Base-by-base conservation (phyloP, 192 early-diverging fungal genomes). In the Umbelopsis ramanniana region DNA sequence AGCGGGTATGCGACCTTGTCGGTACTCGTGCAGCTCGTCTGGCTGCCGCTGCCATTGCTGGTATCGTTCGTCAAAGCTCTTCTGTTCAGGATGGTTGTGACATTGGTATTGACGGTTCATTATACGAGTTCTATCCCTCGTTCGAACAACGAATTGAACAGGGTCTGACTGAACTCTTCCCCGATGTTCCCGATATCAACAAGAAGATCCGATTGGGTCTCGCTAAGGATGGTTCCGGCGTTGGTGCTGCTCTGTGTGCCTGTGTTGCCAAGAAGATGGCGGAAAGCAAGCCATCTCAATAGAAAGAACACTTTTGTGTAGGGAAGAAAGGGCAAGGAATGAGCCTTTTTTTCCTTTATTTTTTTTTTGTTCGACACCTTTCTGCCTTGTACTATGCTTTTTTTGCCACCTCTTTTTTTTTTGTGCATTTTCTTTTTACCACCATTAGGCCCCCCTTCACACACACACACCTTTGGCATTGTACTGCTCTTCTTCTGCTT, bases 11-110 rank as follows among this genome's bases (percentile, higher is more conserved):
- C 75, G 88, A 93, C 72, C 82, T 96, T 66, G 88, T 98, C 40
- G 95, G 93, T 22, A 89, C 84, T 54, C 91, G 96, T 70, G 89
- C 95, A 35, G 95, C 95, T n/a, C 88, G 95, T 70, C 83, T 98
- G 48, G 84, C 90, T 53, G 91, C 93, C 37, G 81, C 82, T 12
- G 85, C 86, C 4, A 83, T 91, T 75, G 89, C 92, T 14, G 91
- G 89, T 35, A 76, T 94, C 48, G 79, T 92, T 45, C 82, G 85
- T 46, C 93, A 93, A 76, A 85, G 83, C 37, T 84, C 82, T 60
- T 66, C 79, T 37, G 74, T 84, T 40, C 70, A 79, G 7, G 74
- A 82, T 57, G 88, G 84, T 38, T 85, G 82, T 29, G 88, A 87
- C 22, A 86, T 94, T 63, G 91, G 89, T 47, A 86, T 89, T 29